Conservation (phyloP, 192 early-diverging fungal genomes). For the Diversispora epigaea region DNA sequence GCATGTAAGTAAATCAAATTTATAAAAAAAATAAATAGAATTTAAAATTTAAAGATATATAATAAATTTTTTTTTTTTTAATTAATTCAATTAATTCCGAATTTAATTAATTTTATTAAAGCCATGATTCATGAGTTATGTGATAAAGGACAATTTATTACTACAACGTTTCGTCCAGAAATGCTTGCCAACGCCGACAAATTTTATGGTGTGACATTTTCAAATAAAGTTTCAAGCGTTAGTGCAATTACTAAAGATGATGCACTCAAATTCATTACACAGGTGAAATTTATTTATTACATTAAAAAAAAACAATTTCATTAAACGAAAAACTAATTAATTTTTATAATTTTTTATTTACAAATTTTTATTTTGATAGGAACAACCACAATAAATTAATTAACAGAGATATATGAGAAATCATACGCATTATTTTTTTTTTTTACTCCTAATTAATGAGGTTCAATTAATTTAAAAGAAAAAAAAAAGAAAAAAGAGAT, state of each 20-base stretch:
- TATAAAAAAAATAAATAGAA: not conserved
- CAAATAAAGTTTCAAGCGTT: slow-evolving; percentile 90
- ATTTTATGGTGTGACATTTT: slow-evolving; percentile 98
- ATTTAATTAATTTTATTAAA: slow-evolving; percentile 10
- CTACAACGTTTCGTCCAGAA: slow-evolving; percentile 97
- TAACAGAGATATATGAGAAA: not conserved
- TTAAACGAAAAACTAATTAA: not conserved
- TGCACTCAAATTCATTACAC: slow-evolving; percentile 67
- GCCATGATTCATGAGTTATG: slow-evolving; percentile 90
- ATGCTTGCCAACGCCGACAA: slow-evolving; percentile 88
- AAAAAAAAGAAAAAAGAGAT: too few relatives aligned
- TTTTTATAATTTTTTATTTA: not conserved
- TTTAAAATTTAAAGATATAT: not conserved
- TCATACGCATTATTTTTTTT: too few relatives aligned
- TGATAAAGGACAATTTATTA: slow-evolving; percentile 90
- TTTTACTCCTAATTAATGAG: too few relatives aligned
- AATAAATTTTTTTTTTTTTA: not conserved
- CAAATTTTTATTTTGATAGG: not conserved
- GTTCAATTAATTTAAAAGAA: too few relatives aligned
- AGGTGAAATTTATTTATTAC: slow-evolving; percentile 37
- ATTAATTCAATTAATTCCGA: not conserved
- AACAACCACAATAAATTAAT: slow-evolving; percentile 20
- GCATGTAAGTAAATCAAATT: slow-evolving; percentile 56
- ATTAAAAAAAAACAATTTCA: not conserved
- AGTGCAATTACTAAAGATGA: slow-evolving; percentile 70